Conservation (phyloP, 495 filamentous ascomycete genomes). For the Annulohypoxylon moriforme region DNA sequence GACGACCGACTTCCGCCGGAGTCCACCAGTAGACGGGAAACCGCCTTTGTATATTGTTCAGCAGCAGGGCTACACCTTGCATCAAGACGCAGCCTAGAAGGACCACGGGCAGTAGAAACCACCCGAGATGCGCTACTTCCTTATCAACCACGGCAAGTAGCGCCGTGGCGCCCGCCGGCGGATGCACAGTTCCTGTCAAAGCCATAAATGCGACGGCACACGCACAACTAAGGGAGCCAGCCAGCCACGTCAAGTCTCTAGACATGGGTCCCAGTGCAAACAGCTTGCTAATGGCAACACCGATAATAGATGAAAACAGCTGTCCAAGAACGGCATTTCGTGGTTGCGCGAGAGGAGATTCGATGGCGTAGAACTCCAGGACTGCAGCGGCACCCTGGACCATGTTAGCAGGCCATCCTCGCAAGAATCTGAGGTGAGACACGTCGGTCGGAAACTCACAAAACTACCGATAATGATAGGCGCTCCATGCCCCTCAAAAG, state of each 20-base stretch:
- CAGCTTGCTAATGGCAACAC: constrained; percentile 76
- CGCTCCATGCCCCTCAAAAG: constrained; percentile 50
- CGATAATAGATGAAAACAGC: constrained; percentile 72
- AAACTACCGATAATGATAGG: constrained; percentile 65
- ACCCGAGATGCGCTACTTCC: constrained; percentile 69
- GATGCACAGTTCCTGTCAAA: constrained; percentile 82
- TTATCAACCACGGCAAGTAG: constrained; percentile 76
- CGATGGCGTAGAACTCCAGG: constrained; percentile 76
- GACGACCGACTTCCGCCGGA: constrained; percentile 53
- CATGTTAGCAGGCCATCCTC: constrained; percentile 8
- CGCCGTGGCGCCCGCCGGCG: constrained; percentile 89
- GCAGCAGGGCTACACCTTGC: constrained; percentile 70
- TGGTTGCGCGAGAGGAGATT: constrained; percentile 87
- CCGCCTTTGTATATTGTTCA: constrained; percentile 81
- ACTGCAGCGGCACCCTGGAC: constrained; percentile 78
- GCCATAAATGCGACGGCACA: constrained; percentile 77
- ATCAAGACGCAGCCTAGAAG: constrained; percentile 73
- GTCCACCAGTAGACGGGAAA: constrained; percentile 88
- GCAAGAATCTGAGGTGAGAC: not conserved
- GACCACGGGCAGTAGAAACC: constrained; percentile 77
- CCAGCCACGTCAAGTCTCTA: constrained; percentile 70
- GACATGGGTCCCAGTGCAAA: constrained; percentile 70
- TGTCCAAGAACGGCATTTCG: constrained; percentile 81
- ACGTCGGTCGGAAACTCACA: constrained; percentile 48
- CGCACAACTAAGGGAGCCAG: constrained; percentile 75